phyloP scores from a whole-genome alignment of 2,329 filamentous ascomycete species.

The Clarireedia hainanense region DNA sequence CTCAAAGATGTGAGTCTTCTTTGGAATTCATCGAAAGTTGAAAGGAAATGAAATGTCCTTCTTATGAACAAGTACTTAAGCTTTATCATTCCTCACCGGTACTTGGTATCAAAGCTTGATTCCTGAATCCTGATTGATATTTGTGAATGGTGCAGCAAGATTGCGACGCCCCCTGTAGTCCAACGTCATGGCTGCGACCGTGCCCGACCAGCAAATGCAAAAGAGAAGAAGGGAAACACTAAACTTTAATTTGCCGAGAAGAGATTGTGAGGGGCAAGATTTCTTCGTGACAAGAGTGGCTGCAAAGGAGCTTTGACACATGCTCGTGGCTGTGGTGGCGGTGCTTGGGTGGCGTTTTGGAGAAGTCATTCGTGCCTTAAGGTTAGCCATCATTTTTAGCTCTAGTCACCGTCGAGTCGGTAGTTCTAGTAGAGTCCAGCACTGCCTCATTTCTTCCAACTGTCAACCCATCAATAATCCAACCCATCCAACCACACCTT shows the following conservation, averaged over 20 bases:
- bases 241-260: background rate
- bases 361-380: background rate
- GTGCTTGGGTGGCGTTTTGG: background rate
- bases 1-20: background rate
- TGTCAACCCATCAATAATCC: background rate
- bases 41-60: background rate
- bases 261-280: no score
- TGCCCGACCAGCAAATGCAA: no score
- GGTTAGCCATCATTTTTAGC: background rate
- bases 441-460: constrained; percentile 4
- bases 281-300: no score
- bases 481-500: constrained; percentile 5
- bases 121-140: constrained; percentile 6
- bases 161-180: background rate
- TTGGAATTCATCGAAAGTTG: constrained; percentile 5
- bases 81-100: background rate
- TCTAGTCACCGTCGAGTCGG: background rate
- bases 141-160: background rate
- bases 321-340: no score
- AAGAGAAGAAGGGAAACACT: background rate
- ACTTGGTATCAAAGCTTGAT: constrained; percentile 5
- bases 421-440: background rate
- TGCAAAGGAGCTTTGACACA: no score
- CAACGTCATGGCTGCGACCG: background rate
- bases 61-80: background rate